Base-by-base conservation (phyloP, 2,329 filamentous ascomycete species). In the Tolypocladium tundrense region DNA sequence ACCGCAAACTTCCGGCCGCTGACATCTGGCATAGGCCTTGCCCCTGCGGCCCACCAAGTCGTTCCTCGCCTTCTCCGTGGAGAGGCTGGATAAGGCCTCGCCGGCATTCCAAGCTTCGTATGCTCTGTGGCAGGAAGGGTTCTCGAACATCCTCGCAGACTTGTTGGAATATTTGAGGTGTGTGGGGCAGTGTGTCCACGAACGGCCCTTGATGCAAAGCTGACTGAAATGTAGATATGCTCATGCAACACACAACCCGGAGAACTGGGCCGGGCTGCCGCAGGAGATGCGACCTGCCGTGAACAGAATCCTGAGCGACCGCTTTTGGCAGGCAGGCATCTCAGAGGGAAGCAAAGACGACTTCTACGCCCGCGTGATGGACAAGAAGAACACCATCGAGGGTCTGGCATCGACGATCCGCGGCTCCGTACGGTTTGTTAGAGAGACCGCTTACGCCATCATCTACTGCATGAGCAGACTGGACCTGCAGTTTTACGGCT, bases 241-340 rank as follows among this genome's bases (percentile, higher is more conserved):
- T 0, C 93, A 97, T 73, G 90, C 91, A 1, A 92, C 95, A 61
- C 91, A 96, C 68, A 92, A 96, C 65, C 84, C 90, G 1, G 78
- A 83, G 24, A 95, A 91, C 67, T 99, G 94, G 93, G 78, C 81
- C 11, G 83, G 86, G 39, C 75, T 96, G 19, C 87, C 91, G 1
- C 70, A 77, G 13, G 90, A 95, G 48, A 87, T 95, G 78, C 86
- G 86, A 59, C 76, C 81, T 6, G 84, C 96, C 56, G 88, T 97
- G 43, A 83, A 85, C 50, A 84, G 90, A 27, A 91, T 97, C 24
- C 76, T 99, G 27, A 96, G 91, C 16, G 94, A 99, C 72, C 83
- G 94, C 31, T 99, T 99, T 71, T 99, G 94, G 94, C 94, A 99
- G 77, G 91, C 92, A 8, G 94, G 94, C 11, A 99, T 99, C 55